Conservation (phyloP, 441 rosid species). For the Erodium texanum region DNA sequence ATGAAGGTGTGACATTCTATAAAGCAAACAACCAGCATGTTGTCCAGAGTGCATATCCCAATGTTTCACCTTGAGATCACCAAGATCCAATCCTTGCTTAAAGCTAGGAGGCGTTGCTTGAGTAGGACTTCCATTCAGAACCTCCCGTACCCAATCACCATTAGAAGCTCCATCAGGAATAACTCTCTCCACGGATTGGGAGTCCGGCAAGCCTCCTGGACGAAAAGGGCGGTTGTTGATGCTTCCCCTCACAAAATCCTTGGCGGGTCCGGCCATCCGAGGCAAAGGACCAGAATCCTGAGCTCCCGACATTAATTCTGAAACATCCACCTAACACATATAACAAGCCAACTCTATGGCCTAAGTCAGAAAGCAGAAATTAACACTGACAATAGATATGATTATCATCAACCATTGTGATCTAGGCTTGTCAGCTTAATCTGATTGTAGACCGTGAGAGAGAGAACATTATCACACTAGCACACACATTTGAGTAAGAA, state of each 20-base stretch:
- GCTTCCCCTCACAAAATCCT: slow-evolving; percentile 88
- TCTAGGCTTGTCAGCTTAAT: not conserved
- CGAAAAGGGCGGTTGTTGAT: slow-evolving; percentile 83
- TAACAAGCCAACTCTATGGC: slow-evolving; percentile 30
- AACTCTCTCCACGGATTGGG: slow-evolving; percentile 49
- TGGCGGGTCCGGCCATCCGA: slow-evolving; percentile 54
- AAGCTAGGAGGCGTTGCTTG: slow-evolving; percentile 69
- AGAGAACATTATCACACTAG: not conserved
- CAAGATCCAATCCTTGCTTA: slow-evolving; percentile 74
- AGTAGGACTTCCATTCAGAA: slow-evolving; percentile 66
- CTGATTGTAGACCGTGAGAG: slow-evolving; percentile 4
- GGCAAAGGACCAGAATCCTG: slow-evolving; percentile 61
- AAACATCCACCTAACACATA: slow-evolving; percentile 71
- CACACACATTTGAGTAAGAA: not conserved
- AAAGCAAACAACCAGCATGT: not conserved
- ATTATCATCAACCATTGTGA: not conserved
- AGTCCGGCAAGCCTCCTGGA: slow-evolving; percentile 86
- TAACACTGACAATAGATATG: slow-evolving; percentile 5
- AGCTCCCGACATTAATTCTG: slow-evolving; percentile 57
- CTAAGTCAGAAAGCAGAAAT: slow-evolving; percentile 23
- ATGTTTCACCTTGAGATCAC: slow-evolving; percentile 60
- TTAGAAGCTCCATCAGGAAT: slow-evolving; percentile 68
- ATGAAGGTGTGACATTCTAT: not conserved
- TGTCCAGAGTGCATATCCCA: not conserved
- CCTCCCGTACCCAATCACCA: slow-evolving; percentile 78